Base-by-base conservation (phyloP, 2,329 filamentous ascomycete genomes). In the Hypoxylon sp. region DNA sequence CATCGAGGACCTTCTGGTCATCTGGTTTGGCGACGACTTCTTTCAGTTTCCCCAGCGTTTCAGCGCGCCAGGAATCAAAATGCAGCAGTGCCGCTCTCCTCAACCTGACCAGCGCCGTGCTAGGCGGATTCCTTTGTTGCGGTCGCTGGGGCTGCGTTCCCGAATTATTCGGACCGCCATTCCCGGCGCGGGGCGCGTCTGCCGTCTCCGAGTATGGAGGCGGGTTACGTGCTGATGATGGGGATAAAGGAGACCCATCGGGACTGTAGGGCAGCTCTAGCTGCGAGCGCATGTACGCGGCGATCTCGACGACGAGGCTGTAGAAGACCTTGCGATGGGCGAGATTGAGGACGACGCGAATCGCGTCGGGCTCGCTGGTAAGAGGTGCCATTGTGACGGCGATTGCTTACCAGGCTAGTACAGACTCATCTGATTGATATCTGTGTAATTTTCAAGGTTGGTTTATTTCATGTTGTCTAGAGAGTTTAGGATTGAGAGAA, bases 41-140 rank as follows among this genome's bases (percentile, higher is more conserved):
- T 50, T 88, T 89, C 0, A 97, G 82, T 46, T 90, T 87, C 16
- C 84, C 80, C n/a, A 94, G 82, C 1, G 95, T 89, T 30, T 88
- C 85, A 25, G 87, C 85, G 63, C 89, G 84, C 94, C 94, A 97
- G n/a, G 88, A 86, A 67, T 93, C 88, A 73, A 94, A 92, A 73
- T 92, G 87, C 45, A 84, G 81, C 11, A 96, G 77, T 0, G 91
- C 88, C 4, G 87, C 87, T 25, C 74, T 76, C 21, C 84, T 79
- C 12, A 86, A 70, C 25, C 70, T 73, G 37, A 76, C 41, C 7
- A 81, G 74, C n/a, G 75, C 75, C 19, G 75, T 73, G 47, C 71
- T 74, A 19, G 75, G 70, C 21, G 68, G 69, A 1, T 61, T 58
- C 29, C 57, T 34, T 16, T 41, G 16, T 48, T 52, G 21, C 45